phyloP scores from a whole-genome alignment of 2,329 filamentous ascomycete genomes.

The Fusarium pseudocircinatum region DNA sequence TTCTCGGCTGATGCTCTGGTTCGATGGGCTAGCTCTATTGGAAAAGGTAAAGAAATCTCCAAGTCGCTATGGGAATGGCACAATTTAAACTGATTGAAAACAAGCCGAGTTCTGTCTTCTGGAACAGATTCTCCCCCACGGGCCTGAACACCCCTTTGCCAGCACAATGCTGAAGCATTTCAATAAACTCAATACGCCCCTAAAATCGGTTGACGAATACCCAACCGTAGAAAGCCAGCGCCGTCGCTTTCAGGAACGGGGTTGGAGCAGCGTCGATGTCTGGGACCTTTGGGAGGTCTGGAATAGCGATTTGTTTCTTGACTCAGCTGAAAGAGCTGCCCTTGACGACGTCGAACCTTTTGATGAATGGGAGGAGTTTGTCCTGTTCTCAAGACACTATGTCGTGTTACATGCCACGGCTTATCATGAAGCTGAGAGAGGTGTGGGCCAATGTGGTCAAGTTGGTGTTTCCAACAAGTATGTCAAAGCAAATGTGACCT shows the following conservation, averaged over 20 bases:
- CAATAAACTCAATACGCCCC: slow-evolving; percentile 78
- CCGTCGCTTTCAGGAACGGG: slow-evolving; percentile 72
- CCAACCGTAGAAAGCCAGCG: slow-evolving; percentile 72
- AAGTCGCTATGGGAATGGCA: background rate
- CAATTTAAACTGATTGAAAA: slow-evolving; percentile 24
- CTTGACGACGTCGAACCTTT: slow-evolving; percentile 83
- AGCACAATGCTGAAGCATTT: slow-evolving; percentile 87
- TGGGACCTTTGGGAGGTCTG: slow-evolving; percentile 85
- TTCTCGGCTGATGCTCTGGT: slow-evolving; percentile 78
- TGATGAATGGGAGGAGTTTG: slow-evolving; percentile 96
- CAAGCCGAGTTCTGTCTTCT: slow-evolving; percentile 80
- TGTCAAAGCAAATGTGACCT: slow-evolving; percentile 15
- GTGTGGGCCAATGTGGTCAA: background rate
- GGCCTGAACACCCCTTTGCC: slow-evolving; percentile 82
- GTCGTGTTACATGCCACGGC: slow-evolving; percentile 73
- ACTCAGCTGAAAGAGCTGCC: slow-evolving; percentile 63
- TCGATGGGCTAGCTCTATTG: slow-evolving; percentile 77
- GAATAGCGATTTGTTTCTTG: slow-evolving; percentile 74
- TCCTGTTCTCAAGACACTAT: slow-evolving; percentile 85
- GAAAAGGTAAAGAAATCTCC: slow-evolving; percentile 64
- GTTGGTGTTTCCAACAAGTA: background rate
- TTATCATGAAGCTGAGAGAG: background rate
- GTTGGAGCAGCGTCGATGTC: slow-evolving; percentile 71
- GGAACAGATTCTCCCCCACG: slow-evolving; percentile 86
- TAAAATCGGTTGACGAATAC: slow-evolving; percentile 79